phyloP scores from a whole-genome alignment of 2,329 filamentous ascomycete genomes.

The Fusarium chaquense region DNA sequence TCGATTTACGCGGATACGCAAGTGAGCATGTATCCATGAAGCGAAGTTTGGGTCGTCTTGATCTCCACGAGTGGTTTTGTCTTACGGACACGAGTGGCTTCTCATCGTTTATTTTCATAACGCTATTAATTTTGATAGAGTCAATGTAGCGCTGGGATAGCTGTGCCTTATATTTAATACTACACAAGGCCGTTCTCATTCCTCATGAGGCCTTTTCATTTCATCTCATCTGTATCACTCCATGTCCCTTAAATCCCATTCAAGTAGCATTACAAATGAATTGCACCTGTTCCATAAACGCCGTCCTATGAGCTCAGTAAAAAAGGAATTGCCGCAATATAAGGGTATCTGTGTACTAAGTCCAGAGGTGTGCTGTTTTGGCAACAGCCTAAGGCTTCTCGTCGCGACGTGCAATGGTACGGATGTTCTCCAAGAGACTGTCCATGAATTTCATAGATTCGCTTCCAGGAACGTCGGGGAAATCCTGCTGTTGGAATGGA shows the following conservation, averaged over 20 bases:
- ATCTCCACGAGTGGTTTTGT: neutral
- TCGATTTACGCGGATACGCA: neutral
- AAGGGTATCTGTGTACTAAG: constrained; percentile 26
- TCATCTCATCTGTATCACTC: constrained; percentile 9
- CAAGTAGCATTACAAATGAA: constrained; percentile 15
- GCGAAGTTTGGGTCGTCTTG: neutral
- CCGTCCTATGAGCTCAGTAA: constrained; percentile 21
- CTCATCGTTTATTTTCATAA: neutral
- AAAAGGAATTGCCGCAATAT: constrained; percentile 5
- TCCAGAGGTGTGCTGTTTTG: neutral
- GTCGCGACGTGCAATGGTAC: constrained; percentile 53
- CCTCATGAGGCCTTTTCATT: constrained; percentile 13
- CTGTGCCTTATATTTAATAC: constrained; percentile 4
- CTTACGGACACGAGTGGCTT: neutral
- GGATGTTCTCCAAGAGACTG: constrained; percentile 65
- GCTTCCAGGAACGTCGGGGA: constrained; percentile 57
- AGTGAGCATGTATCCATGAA: neutral
- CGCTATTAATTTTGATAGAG: neutral
- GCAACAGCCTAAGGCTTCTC: constrained; percentile 7
- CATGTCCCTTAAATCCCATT: constrained; percentile 2
- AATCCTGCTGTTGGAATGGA: constrained; percentile 48
- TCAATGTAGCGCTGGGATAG: neutral
- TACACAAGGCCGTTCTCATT: constrained; percentile 29
- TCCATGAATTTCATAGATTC: constrained; percentile 64
- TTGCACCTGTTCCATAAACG: constrained; percentile 21